Evolutionary conservation across 805 yeast species (phyloP), one percentile per base, ranked within the genome.

Genomic region (Cyberlindnera suaveolens): DNA sequence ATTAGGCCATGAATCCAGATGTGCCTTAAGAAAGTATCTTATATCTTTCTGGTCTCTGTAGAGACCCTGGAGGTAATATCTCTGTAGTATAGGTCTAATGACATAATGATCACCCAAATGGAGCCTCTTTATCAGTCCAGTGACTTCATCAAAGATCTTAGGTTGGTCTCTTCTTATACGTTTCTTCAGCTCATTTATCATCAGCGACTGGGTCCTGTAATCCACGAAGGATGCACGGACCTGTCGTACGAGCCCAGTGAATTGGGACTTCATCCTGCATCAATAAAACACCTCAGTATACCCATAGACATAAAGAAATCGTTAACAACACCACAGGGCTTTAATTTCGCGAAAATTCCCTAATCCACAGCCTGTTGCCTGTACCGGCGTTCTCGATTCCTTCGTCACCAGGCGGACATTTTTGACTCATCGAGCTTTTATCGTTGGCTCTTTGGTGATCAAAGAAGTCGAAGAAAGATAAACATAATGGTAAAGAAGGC

Each of bases 401-500:
- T 23, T 11, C 27, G 11, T 23, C 27, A 23, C 27, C 27, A 9
- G 27, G 27, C 11, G 27, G 27, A 23, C 27, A 23, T 23, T 23
- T 23, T 23, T 23, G 27, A 23, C 27, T 23, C 27, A 23, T 23
- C 27, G 11, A 11, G 4, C 37, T 34, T 20, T 34, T 27, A 34
- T 34, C 33, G 3, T 3, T 8, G 3, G 19, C 8, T 8, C 15
- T n/a, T 14, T n/a, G 1, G 10, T 15, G 15, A 32, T n/a, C 35
- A 34, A 15, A 34, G 17, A 13, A 34, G 15, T 18, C 6, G 16
- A 16, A 23, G 31, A 16, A 36, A 14, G n/a, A n/a, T 19, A 6
- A 35, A 10, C 15, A 18, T 41, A 42, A 65, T 62, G 67, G 62
- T 55, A 44, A 71, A 68, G 60, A 60, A 67, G 44, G 76, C 75